Percentiles rank a stretch among this genome's conserved stretches.
Conservation (phyloP, 148 eudicot species). For the Camellia granthamiana region DNA sequence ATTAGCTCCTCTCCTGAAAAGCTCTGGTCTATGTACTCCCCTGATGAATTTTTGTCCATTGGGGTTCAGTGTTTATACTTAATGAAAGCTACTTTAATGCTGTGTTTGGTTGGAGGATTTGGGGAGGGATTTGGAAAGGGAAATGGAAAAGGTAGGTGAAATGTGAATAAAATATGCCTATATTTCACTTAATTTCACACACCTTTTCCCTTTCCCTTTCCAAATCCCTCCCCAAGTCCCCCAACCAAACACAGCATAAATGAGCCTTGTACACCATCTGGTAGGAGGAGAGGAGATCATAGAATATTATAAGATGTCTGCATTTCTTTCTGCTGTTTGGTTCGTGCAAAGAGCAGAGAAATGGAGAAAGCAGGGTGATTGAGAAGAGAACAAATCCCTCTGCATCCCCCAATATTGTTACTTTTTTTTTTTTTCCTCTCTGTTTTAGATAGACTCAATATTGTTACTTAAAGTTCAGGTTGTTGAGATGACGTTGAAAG, state of each 20-base stretch:
- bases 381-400: constrained; percentile 1
- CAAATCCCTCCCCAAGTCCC: too few relatives aligned
- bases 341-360: neutral
- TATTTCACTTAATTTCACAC: too few relatives aligned
- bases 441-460: too few relatives aligned
- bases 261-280: neutral
- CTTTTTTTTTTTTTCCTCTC: too few relatives aligned
- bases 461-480: neutral
- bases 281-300: neutral
- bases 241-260: too few relatives aligned
- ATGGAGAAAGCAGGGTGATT: neutral
- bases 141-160: too few relatives aligned
- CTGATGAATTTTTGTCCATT: neutral
- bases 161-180: too few relatives aligned
- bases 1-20: neutral
- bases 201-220: too few relatives aligned
- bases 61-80: neutral
- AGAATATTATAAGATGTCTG: neutral
- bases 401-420: neutral
- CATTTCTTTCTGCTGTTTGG: neutral
- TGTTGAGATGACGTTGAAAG: neutral
- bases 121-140: too few relatives aligned
- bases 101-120: too few relatives aligned
- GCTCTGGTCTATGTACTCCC: neutral
- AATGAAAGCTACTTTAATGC: neutral